phyloP scores from a whole-genome alignment of 331 rosid genomes.

The Stylosanthes scabra region DNA sequence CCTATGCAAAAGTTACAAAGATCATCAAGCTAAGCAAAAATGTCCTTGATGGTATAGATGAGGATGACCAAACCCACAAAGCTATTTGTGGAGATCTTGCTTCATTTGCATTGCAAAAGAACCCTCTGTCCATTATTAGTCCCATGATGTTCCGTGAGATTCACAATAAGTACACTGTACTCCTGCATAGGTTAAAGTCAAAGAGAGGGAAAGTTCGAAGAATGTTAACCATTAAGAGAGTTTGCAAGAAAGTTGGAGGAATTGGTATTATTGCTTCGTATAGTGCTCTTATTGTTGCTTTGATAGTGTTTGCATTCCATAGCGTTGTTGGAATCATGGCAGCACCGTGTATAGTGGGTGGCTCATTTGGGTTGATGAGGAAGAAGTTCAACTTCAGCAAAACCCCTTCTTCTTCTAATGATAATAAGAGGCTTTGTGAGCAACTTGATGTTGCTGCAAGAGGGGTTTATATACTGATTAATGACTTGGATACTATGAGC shows the following conservation, averaged over 20 bases:
- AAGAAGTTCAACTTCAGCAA: constrained; percentile 37
- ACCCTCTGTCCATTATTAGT: constrained; percentile 54
- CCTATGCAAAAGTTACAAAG: constrained; percentile 42
- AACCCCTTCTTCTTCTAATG: no score
- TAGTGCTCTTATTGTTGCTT: constrained; percentile 43
- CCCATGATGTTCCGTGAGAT: constrained; percentile 40
- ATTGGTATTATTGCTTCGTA: constrained; percentile 45
- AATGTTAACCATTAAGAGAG: constrained; percentile 31
- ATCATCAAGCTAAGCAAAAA: constrained; percentile 38
- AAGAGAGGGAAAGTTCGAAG: constrained; percentile 43
- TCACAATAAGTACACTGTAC: constrained; percentile 40
- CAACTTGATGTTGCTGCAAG: constrained; percentile 73
- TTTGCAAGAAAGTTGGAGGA: constrained; percentile 55
- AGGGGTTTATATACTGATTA: constrained; percentile 66
- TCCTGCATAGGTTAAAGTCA: constrained; percentile 45
- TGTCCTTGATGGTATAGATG: background rate
- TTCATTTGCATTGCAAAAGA: constrained; percentile 43
- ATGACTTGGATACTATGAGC: constrained; percentile 74
- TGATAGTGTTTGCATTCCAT: constrained; percentile 51
- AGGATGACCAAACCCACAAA: constrained; percentile 6
- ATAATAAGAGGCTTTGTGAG: constrained; percentile 15
- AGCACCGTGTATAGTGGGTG: constrained; percentile 53
- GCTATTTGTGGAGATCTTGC: constrained; percentile 46
- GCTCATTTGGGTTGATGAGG: constrained; percentile 38
- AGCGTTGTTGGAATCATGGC: constrained; percentile 59